These are phyloP conservation scores for Podospora anserina DNA, from an alignment of 495 filamentous ascomycete species.

Conservation along the genomic window DNA sequence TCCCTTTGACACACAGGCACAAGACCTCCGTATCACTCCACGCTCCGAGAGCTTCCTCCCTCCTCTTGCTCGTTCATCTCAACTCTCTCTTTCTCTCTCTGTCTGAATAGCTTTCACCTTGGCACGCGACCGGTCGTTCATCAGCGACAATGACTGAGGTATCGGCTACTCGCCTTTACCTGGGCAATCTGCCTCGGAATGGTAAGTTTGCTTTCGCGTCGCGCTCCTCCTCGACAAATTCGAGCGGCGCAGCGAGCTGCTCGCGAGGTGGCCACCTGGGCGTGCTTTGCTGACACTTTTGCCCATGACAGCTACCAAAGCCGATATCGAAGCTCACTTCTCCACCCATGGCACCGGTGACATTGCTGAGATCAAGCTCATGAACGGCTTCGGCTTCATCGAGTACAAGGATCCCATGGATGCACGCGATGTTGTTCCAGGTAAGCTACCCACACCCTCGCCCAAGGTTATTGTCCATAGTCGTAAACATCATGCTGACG, in stretches of 20 bases:
- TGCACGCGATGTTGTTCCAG: conserved; percentile 94
- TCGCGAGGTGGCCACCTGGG: not conserved
- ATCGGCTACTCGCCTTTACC: conserved; percentile 88
- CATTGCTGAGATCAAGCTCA: conserved; percentile 98
- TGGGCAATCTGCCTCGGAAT: conserved; percentile 94
- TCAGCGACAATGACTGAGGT: conserved; percentile 65
- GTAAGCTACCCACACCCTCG: conserved; percentile 50
- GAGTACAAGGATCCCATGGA: conserved; percentile 98
- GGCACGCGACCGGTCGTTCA: not conserved
- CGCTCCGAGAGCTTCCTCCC: conserved; percentile 1
- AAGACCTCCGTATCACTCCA: not conserved
- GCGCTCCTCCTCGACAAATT: conserved; percentile 12
- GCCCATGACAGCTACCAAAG: conserved; percentile 73
- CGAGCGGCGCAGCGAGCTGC: conserved; percentile 5
- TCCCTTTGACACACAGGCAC: not conserved
- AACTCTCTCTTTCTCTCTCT: not conserved
- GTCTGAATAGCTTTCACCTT: not conserved
- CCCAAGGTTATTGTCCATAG: not conserved
- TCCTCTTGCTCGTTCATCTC: not conserved
- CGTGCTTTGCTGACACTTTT: conserved; percentile 9
- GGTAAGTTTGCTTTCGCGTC: conserved; percentile 59
- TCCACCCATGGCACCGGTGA: conserved; percentile 91
- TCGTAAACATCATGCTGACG: conserved; percentile 32
- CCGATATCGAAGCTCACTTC: conserved; percentile 95
- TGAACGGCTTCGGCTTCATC: conserved; percentile 99